Conservation (phyloP, 2,329 filamentous ascomycete species). For the Trichoderma asperellum region DNA sequence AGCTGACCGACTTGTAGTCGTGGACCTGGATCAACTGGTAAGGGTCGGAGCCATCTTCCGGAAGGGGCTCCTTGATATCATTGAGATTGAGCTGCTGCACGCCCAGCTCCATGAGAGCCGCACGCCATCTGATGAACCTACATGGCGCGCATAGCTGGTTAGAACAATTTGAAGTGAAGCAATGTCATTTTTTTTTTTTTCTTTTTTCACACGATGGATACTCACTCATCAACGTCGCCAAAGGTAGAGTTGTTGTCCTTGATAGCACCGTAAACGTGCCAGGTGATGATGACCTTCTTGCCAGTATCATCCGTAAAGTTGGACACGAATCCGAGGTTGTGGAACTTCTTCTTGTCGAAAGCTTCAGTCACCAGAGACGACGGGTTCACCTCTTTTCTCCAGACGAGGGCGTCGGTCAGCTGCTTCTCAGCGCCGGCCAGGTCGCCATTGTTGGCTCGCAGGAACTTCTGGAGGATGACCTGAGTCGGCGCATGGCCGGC, state of each 20-base stretch:
- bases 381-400: slow-evolving; percentile 79
- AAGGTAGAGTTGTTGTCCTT: slow-evolving; percentile 85
- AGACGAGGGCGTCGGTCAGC: slow-evolving; percentile 76
- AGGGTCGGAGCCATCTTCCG: slow-evolving; percentile 74
- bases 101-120: slow-evolving; percentile 87
- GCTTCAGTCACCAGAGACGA: slow-evolving; percentile 64
- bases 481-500: slow-evolving; percentile 71
- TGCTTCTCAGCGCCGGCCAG: slow-evolving; percentile 75
- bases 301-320: slow-evolving; percentile 62
- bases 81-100: slow-evolving; percentile 73
- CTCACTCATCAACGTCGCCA: slow-evolving; percentile 78
- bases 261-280: slow-evolving; percentile 90
- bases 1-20: slow-evolving; percentile 87
- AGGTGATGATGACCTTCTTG: slow-evolving; percentile 72
- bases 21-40: slow-evolving; percentile 94
- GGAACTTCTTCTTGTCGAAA: slow-evolving; percentile 73
- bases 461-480: slow-evolving; percentile 88
- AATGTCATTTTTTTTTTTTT: background rate
- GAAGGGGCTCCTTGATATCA: slow-evolving; percentile 70
- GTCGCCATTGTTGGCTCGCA: slow-evolving; percentile 85
- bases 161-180: background rate
- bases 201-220: slow-evolving; percentile 31
- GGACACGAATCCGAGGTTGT: slow-evolving; percentile 78
- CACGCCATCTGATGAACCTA: slow-evolving; percentile 88
- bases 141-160: background rate